Conservation (phyloP, 805 yeast genomes). For the Candida nanaspora region DNA sequence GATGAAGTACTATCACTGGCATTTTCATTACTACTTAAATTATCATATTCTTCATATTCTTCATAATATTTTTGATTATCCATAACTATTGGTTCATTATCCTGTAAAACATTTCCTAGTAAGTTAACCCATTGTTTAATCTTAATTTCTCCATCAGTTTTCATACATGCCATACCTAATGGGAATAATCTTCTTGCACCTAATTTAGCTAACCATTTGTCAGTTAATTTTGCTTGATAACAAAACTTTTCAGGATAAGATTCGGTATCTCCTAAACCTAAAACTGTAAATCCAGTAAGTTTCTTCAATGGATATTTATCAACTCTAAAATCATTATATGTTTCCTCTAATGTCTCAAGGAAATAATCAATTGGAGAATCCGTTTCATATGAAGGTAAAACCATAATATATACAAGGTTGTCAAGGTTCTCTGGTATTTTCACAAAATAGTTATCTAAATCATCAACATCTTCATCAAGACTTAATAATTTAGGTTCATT, state of each 20-base stretch:
- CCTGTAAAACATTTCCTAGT: slow-evolving; percentile 54
- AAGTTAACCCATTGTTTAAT: slow-evolving; percentile 62
- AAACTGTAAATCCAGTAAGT: slow-evolving; percentile 73
- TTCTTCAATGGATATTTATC: slow-evolving; percentile 71
- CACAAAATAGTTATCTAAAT: slow-evolving; percentile 75
- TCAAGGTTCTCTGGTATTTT: slow-evolving; percentile 40
- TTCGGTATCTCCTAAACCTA: slow-evolving; percentile 85
- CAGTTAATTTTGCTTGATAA: slow-evolving; percentile 74
- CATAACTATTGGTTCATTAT: slow-evolving; percentile 56
- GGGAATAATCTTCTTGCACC: slow-evolving; percentile 88
- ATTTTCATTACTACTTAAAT: slow-evolving; percentile 7
- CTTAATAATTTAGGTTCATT: slow-evolving; percentile 50
- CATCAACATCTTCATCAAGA: slow-evolving; percentile 75
- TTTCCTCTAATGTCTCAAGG: slow-evolving; percentile 71
- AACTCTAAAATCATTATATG: slow-evolving; percentile 76
- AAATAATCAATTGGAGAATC: slow-evolving; percentile 90
- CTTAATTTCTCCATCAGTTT: slow-evolving; percentile 51
- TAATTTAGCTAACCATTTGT: slow-evolving; percentile 65
- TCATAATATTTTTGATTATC: slow-evolving; percentile 38
- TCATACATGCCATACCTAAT: slow-evolving; percentile 76
- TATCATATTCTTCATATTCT: slow-evolving; percentile 9
- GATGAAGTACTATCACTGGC: slow-evolving; percentile 7
- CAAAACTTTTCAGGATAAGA: slow-evolving; percentile 82
- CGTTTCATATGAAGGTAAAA: slow-evolving; percentile 85
- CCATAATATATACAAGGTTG: slow-evolving; percentile 57